Evolutionary conservation across 768 basidiomycete species (phyloP).

Genomic region (Sporobolomyces phaffii): DNA sequence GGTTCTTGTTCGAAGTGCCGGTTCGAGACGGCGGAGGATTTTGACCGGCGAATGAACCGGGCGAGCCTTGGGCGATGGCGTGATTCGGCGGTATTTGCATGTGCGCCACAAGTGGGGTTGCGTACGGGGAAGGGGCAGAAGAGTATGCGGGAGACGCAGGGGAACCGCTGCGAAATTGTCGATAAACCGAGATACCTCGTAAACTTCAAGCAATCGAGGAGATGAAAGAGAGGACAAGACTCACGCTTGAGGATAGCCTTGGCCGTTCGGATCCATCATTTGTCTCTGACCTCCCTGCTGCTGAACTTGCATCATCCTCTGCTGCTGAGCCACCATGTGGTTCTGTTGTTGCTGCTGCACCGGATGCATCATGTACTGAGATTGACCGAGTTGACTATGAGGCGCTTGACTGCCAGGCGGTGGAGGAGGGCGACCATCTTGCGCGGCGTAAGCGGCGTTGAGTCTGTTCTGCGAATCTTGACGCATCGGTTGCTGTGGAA

Average conservation of each 20-base stretch:
- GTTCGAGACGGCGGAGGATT: constrained; percentile 21
- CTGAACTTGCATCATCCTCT: constrained; percentile 17
- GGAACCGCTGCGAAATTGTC: constrained; percentile 15
- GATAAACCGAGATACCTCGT: neutral
- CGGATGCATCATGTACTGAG: constrained; percentile 34
- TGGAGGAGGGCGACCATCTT: neutral
- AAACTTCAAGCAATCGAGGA: neutral
- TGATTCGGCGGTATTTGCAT: constrained; percentile 17
- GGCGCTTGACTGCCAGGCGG: neutral
- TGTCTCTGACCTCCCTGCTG: constrained; percentile 6
- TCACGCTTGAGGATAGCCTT: constrained; percentile 9
- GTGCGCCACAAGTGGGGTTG: constrained; percentile 18
- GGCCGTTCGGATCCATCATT: constrained; percentile 7
- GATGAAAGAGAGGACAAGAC: neutral
- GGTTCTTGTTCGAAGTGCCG: constrained; percentile 7
- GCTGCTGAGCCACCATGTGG: constrained; percentile 14
- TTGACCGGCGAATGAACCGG: neutral
- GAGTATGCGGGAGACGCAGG: constrained; percentile 33
- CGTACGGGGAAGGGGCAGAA: constrained; percentile 20
- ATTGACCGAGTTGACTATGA: neutral
- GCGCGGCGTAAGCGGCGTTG: constrained; percentile 9
- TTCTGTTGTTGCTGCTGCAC: constrained; percentile 21
- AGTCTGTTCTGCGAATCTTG: constrained; percentile 7
- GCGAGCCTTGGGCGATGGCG: constrained; percentile 18
- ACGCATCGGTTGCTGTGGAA: constrained; percentile 2